Evolutionary conservation across 257 asterid species (phyloP), one percentile per base, ranked within the genome.

Genomic region (Ballota nigra): DNA sequence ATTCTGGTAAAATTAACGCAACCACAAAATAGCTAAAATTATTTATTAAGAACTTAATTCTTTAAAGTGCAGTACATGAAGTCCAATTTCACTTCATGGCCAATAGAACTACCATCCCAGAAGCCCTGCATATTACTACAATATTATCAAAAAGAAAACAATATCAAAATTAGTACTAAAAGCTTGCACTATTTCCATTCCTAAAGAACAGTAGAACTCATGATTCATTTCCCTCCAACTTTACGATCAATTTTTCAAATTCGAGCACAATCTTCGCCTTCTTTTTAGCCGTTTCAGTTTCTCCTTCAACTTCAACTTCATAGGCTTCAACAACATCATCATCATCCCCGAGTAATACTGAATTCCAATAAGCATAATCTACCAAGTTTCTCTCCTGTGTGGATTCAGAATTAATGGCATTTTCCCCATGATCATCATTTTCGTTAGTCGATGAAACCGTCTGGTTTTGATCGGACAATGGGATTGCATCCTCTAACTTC

Each of bases 291-390:
- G 49, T 47, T 69, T 72, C 79, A 4, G 2, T n/a, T 33, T 41
- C 68, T 31, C 41, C 45, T 22, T 36, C 81, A 22, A 3, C 66
- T 22, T 36, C 81, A 18, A 2, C 66, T 22, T 33, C 81, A 26
- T 13, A 52, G 13, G 28, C 29, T 19, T 8, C 13, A 18, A 18
- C 15, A 1, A 18, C 59, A 6, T 23, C 78, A 20, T 80, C 79
- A 41, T 77, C 82, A 7, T 72, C 79, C 20, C 66, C 81, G 41
- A 72, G 18, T 3, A 78, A 8, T 4, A 45, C 59, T 0, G 49
- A 33, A 63, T 43, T 73, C 82, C 80, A 82, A 59, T 19, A 63
- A 7, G 12, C 45, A 23, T 26, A 75, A 31, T 61, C 78, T 22
- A 12, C 63, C 5, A 58, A 19, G 34, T 23, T 66, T 20, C 38